Evolutionary conservation across 2,329 filamentous ascomycete genomes (phyloP), one percentile per base, ranked within the genome.

Genomic region (Pseudogymnoascus sp.): DNA sequence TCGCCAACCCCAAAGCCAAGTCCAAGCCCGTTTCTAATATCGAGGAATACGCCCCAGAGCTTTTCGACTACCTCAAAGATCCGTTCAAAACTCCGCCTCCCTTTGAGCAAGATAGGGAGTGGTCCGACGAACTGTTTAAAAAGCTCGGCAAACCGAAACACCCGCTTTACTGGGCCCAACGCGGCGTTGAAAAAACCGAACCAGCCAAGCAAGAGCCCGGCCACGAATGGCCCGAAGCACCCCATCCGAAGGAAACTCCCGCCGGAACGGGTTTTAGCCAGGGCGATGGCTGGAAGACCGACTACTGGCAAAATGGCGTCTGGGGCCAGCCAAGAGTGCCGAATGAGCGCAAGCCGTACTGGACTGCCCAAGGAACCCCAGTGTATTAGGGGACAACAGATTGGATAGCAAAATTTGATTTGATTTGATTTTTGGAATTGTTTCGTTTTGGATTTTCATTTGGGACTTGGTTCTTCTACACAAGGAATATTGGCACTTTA

Each of bases 231-330:
- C 25, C 28, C 33, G 5, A 8, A 56, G n/a, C 10, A 7, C 25
- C 4, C 10, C 16, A 31, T 11, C 50, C 50, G 11, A 33, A 33
- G 25, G 25, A 31, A 2, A n/a, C 2, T 28, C 0, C 1, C 6
- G 25, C 1, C n/a, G 3, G 14, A 28, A 25, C 12, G 1, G 50
- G 50, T 5, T 56, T 56, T 33, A 1, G 12, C n/a, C 50, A 56
- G 16, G 50, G 50, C 18, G 50, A 56, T 18, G 50, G n/a, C 28
- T 56, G 50, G 50, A 56, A 56, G n/a, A 56, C 50, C 16, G 50
- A 56, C n/a, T 56, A 56, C 28, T 56, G 5, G 1, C 50, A 56
- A 16, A 56, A 56, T 10, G 50, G 50, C 50, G 10, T 56, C 28
- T 33, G 50, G 50, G 25, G 8, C 21, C 42, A 47, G 42, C 42